phyloP scores from a whole-genome alignment of 306 rosid genomes.

The Cercis canadensis region DNA sequence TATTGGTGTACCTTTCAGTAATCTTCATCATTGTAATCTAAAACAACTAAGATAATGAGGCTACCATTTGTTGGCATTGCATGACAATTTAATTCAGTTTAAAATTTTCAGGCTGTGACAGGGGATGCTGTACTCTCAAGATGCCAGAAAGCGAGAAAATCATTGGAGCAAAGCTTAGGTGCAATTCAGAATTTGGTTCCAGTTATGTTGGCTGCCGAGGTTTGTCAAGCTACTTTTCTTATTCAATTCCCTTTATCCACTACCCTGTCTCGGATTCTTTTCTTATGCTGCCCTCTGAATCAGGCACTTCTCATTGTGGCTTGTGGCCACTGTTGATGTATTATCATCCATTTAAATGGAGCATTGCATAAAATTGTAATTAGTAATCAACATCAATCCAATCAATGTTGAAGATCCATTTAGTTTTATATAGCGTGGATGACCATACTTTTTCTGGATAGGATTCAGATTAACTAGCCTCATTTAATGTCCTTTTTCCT shows the following conservation, averaged over 20 bases:
- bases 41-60: slow-evolving; percentile 8
- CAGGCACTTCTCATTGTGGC: slow-evolving; percentile 1
- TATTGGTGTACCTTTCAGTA: slow-evolving; percentile 13
- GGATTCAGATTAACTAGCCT: slow-evolving; percentile 13
- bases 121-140: slow-evolving; percentile 66
- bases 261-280: neutral
- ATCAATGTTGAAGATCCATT: slow-evolving; percentile 29
- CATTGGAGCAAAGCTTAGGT: slow-evolving; percentile 64
- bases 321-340: neutral
- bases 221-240: slow-evolving; percentile 43
- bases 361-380: neutral
- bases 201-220: slow-evolving; percentile 70
- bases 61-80: slow-evolving; percentile 15
- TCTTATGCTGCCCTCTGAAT: slow-evolving; percentile 10
- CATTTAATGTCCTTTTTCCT: slow-evolving; percentile 11
- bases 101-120: slow-evolving; percentile 64
- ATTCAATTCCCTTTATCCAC: slow-evolving; percentile 18
- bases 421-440: slow-evolving; percentile 16
- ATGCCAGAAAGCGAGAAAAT: slow-evolving; percentile 55
- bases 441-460: slow-evolving; percentile 1
- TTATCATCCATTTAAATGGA: neutral
- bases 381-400: neutral
- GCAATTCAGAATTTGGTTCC: slow-evolving; percentile 72
- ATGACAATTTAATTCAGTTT: slow-evolving; percentile 25
- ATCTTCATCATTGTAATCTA: neutral